These are phyloP conservation scores for Testicularia cyperi DNA, from an alignment of 1,284 basidiomycete species.

Conservation along the genomic window DNA sequence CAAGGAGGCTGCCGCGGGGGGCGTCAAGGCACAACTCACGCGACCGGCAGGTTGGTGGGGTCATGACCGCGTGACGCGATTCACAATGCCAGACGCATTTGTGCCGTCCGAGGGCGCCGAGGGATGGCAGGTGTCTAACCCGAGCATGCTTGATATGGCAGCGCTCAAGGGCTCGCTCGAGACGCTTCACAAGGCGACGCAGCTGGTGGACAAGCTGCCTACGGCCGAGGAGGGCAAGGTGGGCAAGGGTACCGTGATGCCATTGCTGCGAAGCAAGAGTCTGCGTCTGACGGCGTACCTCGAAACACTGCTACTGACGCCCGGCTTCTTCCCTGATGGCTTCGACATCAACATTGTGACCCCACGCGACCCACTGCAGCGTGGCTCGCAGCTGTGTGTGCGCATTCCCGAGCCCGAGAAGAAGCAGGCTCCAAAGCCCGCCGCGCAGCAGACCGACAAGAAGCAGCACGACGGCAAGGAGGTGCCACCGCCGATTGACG, in stretches of 20 bases:
- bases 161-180: slow-evolving; percentile 50
- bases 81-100: slow-evolving; percentile 84
- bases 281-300: slow-evolving; percentile 52
- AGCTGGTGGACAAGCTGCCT: slow-evolving; percentile 5
- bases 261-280: slow-evolving; percentile 39
- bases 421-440: no score
- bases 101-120: slow-evolving; percentile 83
- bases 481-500: slow-evolving; percentile 44
- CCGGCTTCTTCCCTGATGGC: slow-evolving; percentile 40
- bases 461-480: slow-evolving; percentile 13
- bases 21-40: slow-evolving; percentile 37
- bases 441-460: not conserved
- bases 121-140: slow-evolving; percentile 94
- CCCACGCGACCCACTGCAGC: slow-evolving; percentile 40
- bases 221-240: slow-evolving; percentile 10
- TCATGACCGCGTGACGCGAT: slow-evolving; percentile 80
- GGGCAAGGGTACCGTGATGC: slow-evolving; percentile 51
- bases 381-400: slow-evolving; percentile 52
- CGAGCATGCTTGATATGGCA: slow-evolving; percentile 74
- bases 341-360: slow-evolving; percentile 45
- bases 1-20: not conserved
- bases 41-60: slow-evolving; percentile 98
- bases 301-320: slow-evolving; percentile 35
- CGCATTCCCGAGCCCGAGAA: slow-evolving; percentile 44
- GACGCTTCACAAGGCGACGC: slow-evolving; percentile 32